A percentile compares a stretch with the other conserved stretches of the same genome.
Conservation (phyloP, 164 flowering plant genomes). For the Echeveria elegans region DNA sequence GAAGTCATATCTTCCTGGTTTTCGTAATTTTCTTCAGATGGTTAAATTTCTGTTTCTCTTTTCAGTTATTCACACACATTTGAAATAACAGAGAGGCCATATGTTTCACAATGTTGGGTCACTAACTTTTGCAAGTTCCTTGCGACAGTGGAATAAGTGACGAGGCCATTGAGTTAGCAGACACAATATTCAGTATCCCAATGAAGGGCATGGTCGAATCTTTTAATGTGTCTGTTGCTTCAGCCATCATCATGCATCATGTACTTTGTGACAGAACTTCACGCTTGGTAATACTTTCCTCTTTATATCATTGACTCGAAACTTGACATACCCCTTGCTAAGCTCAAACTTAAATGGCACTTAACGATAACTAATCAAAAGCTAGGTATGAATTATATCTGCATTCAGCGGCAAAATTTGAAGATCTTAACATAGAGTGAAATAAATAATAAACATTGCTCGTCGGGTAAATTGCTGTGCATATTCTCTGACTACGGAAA, state of each 20-base stretch:
- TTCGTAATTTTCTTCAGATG: background rate
- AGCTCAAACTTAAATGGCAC: background rate
- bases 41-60: background rate
- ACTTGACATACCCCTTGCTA: background rate
- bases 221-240: slow-evolving; percentile 96
- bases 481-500: background rate
- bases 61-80: background rate
- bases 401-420: background rate
- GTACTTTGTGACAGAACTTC: slow-evolving; percentile 78
- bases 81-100: background rate
- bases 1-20: background rate
- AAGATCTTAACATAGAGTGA: background rate
- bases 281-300: slow-evolving; percentile 47
- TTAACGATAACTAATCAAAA: background rate
- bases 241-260: slow-evolving; percentile 94
- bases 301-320: background rate
- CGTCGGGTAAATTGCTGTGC: background rate
- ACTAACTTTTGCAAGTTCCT: slow-evolving; percentile 9
- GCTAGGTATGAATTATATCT: background rate
- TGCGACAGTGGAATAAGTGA: slow-evolving; percentile 76
- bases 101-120: background rate
- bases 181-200: slow-evolving; percentile 80
- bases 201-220: slow-evolving; percentile 99
- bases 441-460: background rate
- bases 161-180: slow-evolving; percentile 74